Percentiles rank a stretch among this genome's conserved stretches.
These are phyloP conservation scores for Xylariaceae sp. DNA, from an alignment of 2,329 filamentous ascomycete genomes.

Conservation along the genomic window DNA sequence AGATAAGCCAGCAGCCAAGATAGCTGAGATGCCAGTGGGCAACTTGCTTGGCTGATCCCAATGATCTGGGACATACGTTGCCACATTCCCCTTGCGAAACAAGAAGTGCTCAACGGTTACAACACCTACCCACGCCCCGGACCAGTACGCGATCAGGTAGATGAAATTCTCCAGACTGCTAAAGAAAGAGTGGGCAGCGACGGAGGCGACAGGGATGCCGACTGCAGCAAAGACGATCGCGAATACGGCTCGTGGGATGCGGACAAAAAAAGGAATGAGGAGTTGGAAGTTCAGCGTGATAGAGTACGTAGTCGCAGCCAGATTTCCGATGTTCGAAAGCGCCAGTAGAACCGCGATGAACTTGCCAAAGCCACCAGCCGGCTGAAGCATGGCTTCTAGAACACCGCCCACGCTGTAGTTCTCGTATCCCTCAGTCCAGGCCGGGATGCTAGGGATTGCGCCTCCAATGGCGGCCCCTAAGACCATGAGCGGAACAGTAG, in stretches of 20 bases:
- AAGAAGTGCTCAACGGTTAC: constrained; percentile 40
- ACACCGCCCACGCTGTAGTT: constrained; percentile 56
- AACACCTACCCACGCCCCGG: constrained; percentile 52
- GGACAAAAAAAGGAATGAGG: constrained; percentile 53
- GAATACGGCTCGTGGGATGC: constrained; percentile 57
- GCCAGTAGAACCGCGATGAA: constrained; percentile 60
- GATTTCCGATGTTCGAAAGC: constrained; percentile 57
- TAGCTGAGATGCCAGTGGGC: constrained; percentile 39
- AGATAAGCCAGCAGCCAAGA: constrained; percentile 35
- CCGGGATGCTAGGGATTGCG: constrained; percentile 51
- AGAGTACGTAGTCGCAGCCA: constrained; percentile 59
- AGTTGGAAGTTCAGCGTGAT: constrained; percentile 65
- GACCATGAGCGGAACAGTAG: constrained; percentile 51
- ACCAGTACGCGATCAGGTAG: constrained; percentile 58
- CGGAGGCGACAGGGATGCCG: constrained; percentile 57
- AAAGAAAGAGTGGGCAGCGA: constrained; percentile 56
- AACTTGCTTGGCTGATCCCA: constrained; percentile 39
- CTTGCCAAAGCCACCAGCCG: constrained; percentile 59
- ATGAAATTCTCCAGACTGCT: constrained; percentile 56
- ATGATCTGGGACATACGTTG: constrained; percentile 36
- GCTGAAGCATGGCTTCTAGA: constrained; percentile 56
- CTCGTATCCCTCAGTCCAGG: constrained; percentile 54
- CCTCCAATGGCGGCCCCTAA: constrained; percentile 64
- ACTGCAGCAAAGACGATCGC: constrained; percentile 56
- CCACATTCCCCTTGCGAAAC: constrained; percentile 34